These are phyloP conservation scores for Keithomyces neogunnii DNA, from an alignment of 2,329 filamentous ascomycete species.

Conservation along the genomic window DNA sequence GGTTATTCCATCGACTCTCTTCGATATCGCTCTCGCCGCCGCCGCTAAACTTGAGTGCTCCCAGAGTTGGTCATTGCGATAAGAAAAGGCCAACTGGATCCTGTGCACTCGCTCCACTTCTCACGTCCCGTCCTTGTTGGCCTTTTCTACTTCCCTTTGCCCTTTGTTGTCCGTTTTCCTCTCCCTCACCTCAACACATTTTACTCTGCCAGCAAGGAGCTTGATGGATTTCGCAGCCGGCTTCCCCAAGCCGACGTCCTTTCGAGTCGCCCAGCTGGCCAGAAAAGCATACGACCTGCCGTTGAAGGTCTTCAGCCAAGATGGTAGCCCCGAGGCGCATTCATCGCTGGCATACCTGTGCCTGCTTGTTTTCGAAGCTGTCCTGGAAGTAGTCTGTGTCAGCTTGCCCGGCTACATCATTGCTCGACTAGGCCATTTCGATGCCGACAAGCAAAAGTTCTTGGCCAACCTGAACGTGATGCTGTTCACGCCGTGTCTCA, in stretches of 20 bases:
- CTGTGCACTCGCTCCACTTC: too few species aligned
- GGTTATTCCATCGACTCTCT: too few species aligned
- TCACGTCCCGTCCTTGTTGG: too few species aligned
- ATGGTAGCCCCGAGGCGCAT: slow-evolving; percentile 41
- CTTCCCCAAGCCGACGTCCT: slow-evolving; percentile 34
- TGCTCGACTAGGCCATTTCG: slow-evolving; percentile 83
- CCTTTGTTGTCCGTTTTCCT: background rate
- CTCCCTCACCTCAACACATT: background rate
- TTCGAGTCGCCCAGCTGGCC: slow-evolving; percentile 31
- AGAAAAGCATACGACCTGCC: slow-evolving; percentile 32
- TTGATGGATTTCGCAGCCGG: slow-evolving; percentile 29
- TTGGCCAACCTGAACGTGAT: slow-evolving; percentile 92
- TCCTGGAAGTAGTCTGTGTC: slow-evolving; percentile 91
- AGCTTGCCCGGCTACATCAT: slow-evolving; percentile 90
- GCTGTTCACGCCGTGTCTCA: slow-evolving; percentile 93
- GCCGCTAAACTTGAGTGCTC: too few species aligned
- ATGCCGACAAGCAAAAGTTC: slow-evolving; percentile 93
- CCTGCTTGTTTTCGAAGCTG: slow-evolving; percentile 86
- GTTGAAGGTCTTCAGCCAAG: slow-evolving; percentile 28
- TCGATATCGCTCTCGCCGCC: too few species aligned
- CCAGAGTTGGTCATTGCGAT: too few species aligned
- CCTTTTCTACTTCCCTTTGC: too few species aligned
- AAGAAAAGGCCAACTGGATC: too few species aligned
- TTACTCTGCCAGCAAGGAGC: background rate
- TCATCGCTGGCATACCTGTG: slow-evolving; percentile 61